Conservation (phyloP, 768 basidiomycete species). For the Neoboletus brunneissimus region DNA sequence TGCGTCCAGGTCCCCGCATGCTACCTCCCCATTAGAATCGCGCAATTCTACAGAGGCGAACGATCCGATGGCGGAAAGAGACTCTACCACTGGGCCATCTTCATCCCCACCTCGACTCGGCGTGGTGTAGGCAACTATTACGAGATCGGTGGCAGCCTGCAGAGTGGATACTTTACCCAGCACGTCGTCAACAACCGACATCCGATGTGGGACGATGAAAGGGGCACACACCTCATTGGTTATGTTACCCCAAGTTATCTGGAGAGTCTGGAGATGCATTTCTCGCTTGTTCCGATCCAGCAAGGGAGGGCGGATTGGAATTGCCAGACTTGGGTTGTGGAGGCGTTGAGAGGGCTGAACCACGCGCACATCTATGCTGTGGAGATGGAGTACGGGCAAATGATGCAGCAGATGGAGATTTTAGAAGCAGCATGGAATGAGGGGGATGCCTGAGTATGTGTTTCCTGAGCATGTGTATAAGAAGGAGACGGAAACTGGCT, state of each 20-base stretch:
- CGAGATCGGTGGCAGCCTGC: constrained; percentile 12
- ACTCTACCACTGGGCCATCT: constrained; percentile 22
- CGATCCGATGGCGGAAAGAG: not conserved
- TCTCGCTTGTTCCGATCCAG: constrained; percentile 12
- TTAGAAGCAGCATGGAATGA: constrained; percentile 17
- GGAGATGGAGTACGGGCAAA: constrained; percentile 12
- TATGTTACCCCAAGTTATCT: constrained; percentile 7
- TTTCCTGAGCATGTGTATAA: not conserved
- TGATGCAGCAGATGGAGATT: constrained; percentile 15
- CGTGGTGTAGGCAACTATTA: constrained; percentile 23
- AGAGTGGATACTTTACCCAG: constrained; percentile 13
- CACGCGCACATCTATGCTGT: constrained; percentile 14
- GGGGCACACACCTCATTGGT: constrained; percentile 11
- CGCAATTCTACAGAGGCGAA: constrained; percentile 12
- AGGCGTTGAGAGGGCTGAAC: constrained; percentile 15
- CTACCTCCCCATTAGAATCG: constrained; percentile 14
- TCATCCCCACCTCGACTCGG: constrained; percentile 16
- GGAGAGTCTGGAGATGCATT: constrained; percentile 1
- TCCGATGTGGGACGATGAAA: constrained; percentile 13
- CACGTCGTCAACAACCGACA: constrained; percentile 17
- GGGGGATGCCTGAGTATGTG: constrained; percentile 6
- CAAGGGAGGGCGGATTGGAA: constrained; percentile 15
- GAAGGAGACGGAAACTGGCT: not conserved
- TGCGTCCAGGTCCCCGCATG: constrained; percentile 10
- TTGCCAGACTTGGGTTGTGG: constrained; percentile 23